Evolutionary conservation across 306 rosid genomes (phyloP).

Genomic region (Vachellia collinsii): DNA sequence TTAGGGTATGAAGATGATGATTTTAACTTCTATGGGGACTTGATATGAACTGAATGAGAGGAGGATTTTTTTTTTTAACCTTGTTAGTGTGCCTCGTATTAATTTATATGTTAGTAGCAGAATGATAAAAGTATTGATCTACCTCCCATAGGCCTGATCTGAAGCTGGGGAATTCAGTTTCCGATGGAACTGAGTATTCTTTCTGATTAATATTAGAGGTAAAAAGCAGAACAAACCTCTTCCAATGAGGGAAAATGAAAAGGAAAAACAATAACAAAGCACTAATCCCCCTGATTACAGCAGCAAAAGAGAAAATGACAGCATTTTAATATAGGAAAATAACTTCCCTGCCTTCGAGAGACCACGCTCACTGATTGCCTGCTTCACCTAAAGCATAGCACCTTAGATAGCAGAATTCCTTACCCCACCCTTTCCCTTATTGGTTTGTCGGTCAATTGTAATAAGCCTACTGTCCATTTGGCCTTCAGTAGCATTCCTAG

Average conservation of each 20-base stretch:
- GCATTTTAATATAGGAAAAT: neutral
- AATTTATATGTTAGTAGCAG: neutral
- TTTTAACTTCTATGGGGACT: neutral
- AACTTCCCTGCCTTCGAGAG: neutral
- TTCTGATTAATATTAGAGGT: neutral
- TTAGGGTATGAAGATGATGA: neutral
- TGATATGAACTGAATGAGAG: neutral
- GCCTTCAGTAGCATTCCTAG: no score
- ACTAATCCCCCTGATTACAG: neutral
- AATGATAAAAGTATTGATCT: neutral
- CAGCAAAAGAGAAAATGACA: neutral
- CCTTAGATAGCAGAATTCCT: neutral
- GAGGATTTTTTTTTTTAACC: neutral
- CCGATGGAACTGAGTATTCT: neutral
- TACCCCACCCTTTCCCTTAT: neutral
- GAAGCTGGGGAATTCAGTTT: constrained; percentile 7
- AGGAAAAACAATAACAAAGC: neutral
- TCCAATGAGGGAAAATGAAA: neutral
- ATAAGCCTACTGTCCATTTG: neutral
- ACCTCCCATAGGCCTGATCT: neutral
- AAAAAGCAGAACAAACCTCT: neutral
- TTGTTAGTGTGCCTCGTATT: constrained; percentile 13
- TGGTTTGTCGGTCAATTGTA: neutral
- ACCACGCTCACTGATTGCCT: neutral
- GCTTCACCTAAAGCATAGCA: neutral